Conservation (phyloP, 352 stramenopile genomes). For the Peronospora belbahrii region DNA sequence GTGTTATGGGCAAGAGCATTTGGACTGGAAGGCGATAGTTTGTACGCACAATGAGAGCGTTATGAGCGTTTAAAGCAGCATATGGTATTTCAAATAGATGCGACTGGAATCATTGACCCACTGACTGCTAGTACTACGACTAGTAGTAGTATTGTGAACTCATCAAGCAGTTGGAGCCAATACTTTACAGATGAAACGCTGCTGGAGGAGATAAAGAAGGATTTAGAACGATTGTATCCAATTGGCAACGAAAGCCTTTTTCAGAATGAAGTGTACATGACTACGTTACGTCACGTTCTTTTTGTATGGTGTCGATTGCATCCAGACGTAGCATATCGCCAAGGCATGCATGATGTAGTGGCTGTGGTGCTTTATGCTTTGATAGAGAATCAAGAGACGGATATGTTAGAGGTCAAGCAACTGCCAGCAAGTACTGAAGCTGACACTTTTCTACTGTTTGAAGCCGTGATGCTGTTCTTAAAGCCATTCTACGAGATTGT, state of each 20-base stretch:
- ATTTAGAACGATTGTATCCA: conserved; percentile 68
- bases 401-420: conserved; percentile 9
- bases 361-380: conserved; percentile 75
- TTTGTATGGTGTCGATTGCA: conserved; percentile 82
- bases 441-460: conserved; percentile 68
- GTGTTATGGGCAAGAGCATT: conserved; percentile 18
- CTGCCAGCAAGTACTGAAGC: conserved; percentile 45
- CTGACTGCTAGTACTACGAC: conserved; percentile 21
- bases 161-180: conserved; percentile 39
- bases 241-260: conserved; percentile 70
- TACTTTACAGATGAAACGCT: conserved; percentile 65
- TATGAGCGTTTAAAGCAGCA: conserved; percentile 52
- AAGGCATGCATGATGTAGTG: conserved; percentile 81
- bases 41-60: conserved; percentile 26
- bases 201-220: conserved; percentile 76
- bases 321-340: conserved; percentile 72
- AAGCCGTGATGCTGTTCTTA: conserved; percentile 67
- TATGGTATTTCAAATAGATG: conserved; percentile 62
- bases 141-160: background rate
- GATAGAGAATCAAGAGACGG: conserved; percentile 5
- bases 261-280: conserved; percentile 57
- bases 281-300: conserved; percentile 60
- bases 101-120: conserved; percentile 36
- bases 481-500: conserved; percentile 75
- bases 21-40: conserved; percentile 12